Percentiles rank a stretch among this genome's conserved stretches.
Conservation (phyloP, 2,329 filamentous ascomycete genomes). For the Xylogone sp. region DNA sequence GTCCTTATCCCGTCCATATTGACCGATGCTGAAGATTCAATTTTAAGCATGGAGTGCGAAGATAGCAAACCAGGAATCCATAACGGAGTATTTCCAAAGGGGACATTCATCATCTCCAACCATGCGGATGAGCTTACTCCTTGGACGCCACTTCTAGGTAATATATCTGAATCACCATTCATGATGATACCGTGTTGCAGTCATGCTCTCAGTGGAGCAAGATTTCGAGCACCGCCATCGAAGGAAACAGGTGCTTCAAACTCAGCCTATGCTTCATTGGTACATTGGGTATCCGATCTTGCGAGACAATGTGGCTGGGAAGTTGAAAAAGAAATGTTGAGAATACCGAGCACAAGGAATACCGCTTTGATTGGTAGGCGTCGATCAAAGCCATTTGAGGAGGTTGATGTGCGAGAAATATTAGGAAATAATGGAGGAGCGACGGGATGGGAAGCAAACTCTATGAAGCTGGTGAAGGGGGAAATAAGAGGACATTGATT, state of each 20-base stretch:
- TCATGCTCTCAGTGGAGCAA: constrained; percentile 74
- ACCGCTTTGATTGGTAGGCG: constrained; percentile 70
- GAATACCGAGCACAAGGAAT: constrained; percentile 92
- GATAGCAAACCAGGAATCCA: constrained; percentile 41
- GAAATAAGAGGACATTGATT: constrained; percentile 26
- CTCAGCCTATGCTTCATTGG: constrained; percentile 80
- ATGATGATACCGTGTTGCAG: constrained; percentile 95
- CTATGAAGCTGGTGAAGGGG: constrained; percentile 56
- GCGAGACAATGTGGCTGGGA: constrained; percentile 69
- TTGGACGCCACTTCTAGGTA: constrained; percentile 89
- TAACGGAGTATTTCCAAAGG: constrained; percentile 63
- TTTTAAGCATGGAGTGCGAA: constrained; percentile 14
- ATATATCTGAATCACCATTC: constrained; percentile 73
- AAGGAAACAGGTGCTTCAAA: constrained; percentile 29
- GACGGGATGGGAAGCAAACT: constrained; percentile 54
- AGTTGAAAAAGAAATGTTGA: constrained; percentile 78
- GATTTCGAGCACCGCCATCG: constrained; percentile 63
- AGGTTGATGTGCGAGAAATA: constrained; percentile 40
- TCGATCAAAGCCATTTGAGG: constrained; percentile 15
- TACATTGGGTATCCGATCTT: constrained; percentile 70
- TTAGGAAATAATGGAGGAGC: constrained; percentile 51
- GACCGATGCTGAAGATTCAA: constrained; percentile 2
- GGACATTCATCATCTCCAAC: constrained; percentile 93
- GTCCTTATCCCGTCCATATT: constrained; percentile 52
- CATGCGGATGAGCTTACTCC: constrained; percentile 94